These are phyloP conservation scores for Neonectria magnoliae DNA, from an alignment of 2,329 filamentous ascomycete genomes.

Conservation along the genomic window DNA sequence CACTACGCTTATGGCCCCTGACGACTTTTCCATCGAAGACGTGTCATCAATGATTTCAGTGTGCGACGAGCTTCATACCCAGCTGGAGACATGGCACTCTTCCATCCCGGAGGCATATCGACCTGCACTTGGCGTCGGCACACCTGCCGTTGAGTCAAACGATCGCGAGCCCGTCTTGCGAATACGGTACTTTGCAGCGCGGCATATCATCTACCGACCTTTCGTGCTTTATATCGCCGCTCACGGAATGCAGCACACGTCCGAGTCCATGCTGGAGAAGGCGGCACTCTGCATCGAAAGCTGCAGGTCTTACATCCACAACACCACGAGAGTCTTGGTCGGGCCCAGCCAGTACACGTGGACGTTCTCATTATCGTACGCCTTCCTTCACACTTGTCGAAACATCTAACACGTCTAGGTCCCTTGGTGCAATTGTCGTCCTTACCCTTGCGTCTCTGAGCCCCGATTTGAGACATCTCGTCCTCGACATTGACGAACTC, in stretches of 20 bases:
- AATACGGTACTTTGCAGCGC: slow-evolving; percentile 47
- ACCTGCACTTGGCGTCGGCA: slow-evolving; percentile 35
- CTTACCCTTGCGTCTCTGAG: slow-evolving; percentile 46
- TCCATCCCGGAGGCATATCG: slow-evolving; percentile 46
- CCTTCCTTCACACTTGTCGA: background rate
- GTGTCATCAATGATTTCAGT: slow-evolving; percentile 41
- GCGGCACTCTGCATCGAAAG: slow-evolving; percentile 45
- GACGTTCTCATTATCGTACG: slow-evolving; percentile 48
- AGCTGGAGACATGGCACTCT: slow-evolving; percentile 45
- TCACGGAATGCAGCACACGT: slow-evolving; percentile 23
- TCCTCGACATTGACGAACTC: slow-evolving; percentile 45
- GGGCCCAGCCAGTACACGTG: slow-evolving; percentile 47
- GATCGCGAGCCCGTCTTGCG: slow-evolving; percentile 42
- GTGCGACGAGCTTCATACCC: slow-evolving; percentile 45
- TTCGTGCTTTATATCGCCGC: slow-evolving; percentile 45
- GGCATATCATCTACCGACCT: slow-evolving; percentile 47
- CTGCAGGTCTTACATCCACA: slow-evolving; percentile 44
- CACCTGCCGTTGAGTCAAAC: slow-evolving; percentile 29
- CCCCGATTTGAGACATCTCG: slow-evolving; percentile 38
- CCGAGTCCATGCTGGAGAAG: slow-evolving; percentile 41
- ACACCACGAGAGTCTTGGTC: slow-evolving; percentile 40
- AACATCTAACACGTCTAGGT: slow-evolving; percentile 30
- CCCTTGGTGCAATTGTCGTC: slow-evolving; percentile 45
- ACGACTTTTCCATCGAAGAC: slow-evolving; percentile 43
- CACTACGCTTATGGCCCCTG: slow-evolving; percentile 36